Conservation (phyloP, 2,329 filamentous ascomycete species). For the Talaromyces sp. region DNA sequence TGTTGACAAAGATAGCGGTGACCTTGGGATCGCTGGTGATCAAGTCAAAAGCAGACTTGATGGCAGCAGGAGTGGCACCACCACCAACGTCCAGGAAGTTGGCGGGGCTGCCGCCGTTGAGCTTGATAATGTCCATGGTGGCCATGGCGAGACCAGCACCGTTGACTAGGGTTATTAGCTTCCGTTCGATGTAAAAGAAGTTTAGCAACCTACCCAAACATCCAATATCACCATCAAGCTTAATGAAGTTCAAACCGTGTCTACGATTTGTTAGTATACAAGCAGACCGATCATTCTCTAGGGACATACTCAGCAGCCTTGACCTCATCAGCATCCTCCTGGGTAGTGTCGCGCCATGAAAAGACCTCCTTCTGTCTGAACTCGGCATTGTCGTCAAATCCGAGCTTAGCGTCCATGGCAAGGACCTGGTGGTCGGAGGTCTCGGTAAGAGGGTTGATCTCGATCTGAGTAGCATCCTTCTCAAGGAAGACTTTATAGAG, state of each 20-base stretch:
- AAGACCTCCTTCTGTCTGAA: slow-evolving; percentile 98
- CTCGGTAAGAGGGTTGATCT: slow-evolving; percentile 98
- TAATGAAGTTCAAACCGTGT: slow-evolving; percentile 95
- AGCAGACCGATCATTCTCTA: background rate
- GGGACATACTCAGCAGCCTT: slow-evolving; percentile 75
- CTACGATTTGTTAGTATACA: slow-evolving; percentile 25
- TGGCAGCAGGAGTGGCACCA: slow-evolving; percentile 92
- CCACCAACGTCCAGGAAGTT: slow-evolving; percentile 99
- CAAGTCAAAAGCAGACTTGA: slow-evolving; percentile 95
- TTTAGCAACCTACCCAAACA: slow-evolving; percentile 58
- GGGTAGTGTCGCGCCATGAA: slow-evolving; percentile 84
- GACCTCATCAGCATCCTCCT: slow-evolving; percentile 97
- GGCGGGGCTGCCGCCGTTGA: slow-evolving; percentile 90
- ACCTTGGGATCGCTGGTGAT: slow-evolving; percentile 99
- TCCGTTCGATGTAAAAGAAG: background rate
- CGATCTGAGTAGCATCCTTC: slow-evolving; percentile 97
- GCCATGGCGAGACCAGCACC: slow-evolving; percentile 99
- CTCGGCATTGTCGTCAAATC: slow-evolving; percentile 97
- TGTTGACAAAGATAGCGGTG: slow-evolving; percentile 99
- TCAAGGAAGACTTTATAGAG: slow-evolving; percentile 98
- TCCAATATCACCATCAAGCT: slow-evolving; percentile 98
- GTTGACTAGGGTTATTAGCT: slow-evolving; percentile 60
- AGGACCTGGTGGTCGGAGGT: slow-evolving; percentile 97
- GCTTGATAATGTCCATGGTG: slow-evolving; percentile 99
- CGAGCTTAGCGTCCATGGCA: slow-evolving; percentile 99